Percentiles rank a stretch among this genome's conserved stretches.
These are phyloP conservation scores for Euphorbia peplus DNA, from an alignment of 345 rosid genomes.

Conservation along the genomic window DNA sequence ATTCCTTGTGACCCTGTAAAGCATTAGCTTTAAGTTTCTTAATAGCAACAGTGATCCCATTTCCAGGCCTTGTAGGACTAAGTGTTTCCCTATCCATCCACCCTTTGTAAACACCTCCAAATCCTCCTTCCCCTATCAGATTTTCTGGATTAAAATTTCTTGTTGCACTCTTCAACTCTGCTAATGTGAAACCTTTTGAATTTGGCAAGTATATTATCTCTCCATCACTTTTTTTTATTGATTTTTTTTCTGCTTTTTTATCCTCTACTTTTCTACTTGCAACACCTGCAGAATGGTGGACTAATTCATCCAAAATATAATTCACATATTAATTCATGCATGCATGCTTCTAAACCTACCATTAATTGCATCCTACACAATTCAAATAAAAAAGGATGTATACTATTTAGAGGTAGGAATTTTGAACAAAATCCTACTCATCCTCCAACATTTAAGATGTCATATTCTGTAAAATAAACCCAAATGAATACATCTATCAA, in stretches of 20 bases:
- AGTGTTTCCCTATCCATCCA: constrained; percentile 54
- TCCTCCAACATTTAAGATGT: too few species aligned
- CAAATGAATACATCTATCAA: too few species aligned
- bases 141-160: constrained; percentile 56
- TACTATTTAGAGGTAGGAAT: too few species aligned
- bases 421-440: too few species aligned
- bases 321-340: too few species aligned
- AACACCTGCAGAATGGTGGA: neutral
- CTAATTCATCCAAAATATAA: neutral
- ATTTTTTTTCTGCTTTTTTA: constrained; percentile 19
- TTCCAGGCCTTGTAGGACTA: constrained; percentile 37
- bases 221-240: constrained; percentile 35
- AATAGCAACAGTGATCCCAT: constrained; percentile 57
- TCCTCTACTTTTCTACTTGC: constrained; percentile 4
- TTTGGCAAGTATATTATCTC: constrained; percentile 46
- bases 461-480: too few species aligned
- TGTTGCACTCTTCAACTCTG: constrained; percentile 61
- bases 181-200: constrained; percentile 50
- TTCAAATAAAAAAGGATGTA: too few species aligned
- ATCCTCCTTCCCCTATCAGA: constrained; percentile 90
- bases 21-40: constrained; percentile 72
- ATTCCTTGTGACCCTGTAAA: constrained; percentile 83
- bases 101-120: constrained; percentile 79
- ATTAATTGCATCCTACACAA: too few species aligned
- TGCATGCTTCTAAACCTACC: too few species aligned